Evolutionary conservation across 345 rosid species (phyloP).

Genomic region (Isatis tinctoria): DNA sequence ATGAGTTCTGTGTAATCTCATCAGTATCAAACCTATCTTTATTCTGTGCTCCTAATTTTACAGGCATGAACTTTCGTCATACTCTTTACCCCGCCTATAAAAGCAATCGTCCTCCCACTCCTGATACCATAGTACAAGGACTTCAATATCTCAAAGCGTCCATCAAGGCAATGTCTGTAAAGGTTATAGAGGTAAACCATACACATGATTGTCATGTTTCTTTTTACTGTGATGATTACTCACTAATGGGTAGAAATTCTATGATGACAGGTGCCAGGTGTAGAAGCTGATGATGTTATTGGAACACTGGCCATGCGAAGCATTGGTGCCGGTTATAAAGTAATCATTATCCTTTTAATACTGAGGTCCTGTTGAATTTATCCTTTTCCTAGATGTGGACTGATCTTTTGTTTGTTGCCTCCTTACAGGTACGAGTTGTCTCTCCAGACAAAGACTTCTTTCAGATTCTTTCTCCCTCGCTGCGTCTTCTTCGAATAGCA

Average conservation of each 20-base stretch:
- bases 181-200: slow-evolving; percentile 83
- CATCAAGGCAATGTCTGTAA: slow-evolving; percentile 88
- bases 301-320: slow-evolving; percentile 90
- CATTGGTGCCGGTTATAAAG: slow-evolving; percentile 79
- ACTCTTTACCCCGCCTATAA: slow-evolving; percentile 79
- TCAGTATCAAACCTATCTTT: not conserved
- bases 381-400: not conserved
- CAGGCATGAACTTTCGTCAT: slow-evolving; percentile 86
- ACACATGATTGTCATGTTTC: slow-evolving; percentile 1
- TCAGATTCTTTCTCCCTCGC: slow-evolving; percentile 89
- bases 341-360: slow-evolving; percentile 23
- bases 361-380: not conserved
- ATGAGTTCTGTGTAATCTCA: not conserved
- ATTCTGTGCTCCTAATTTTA: slow-evolving; percentile 11
- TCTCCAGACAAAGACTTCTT: slow-evolving; percentile 99
- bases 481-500: slow-evolving; percentile 88
- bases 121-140: slow-evolving; percentile 94
- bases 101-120: slow-evolving; percentile 92
- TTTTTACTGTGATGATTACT: slow-evolving; percentile 10
- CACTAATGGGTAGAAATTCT: slow-evolving; percentile 27
- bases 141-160: slow-evolving; percentile 95
- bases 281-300: slow-evolving; percentile 98
- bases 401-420: not conserved
- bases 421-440: slow-evolving; percentile 82
- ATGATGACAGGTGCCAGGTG: slow-evolving; percentile 80